Evolutionary conservation across 768 basidiomycete species (phyloP), one percentile per base, ranked within the genome.

Genomic region (Clitopilus passeckerianus): DNA sequence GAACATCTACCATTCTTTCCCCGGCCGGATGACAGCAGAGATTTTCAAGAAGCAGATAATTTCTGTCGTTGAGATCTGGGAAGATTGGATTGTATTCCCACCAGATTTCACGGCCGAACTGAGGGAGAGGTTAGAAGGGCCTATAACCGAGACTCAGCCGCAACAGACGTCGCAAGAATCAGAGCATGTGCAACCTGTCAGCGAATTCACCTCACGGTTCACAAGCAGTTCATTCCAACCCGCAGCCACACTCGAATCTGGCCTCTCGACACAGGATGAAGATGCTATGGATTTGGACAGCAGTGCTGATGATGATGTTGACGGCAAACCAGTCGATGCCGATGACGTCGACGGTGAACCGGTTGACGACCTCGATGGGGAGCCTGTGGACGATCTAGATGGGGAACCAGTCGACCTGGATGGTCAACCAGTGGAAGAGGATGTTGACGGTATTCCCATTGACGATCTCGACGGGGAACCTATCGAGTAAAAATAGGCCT

Each of bases 11-110:
- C 90, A 94, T 62, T 95, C 95, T 7, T 98, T 98, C 70, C 93
- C 95, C 1, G 96, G 96, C 1, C 82, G 93, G 54, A 95, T 99
- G 70, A 96, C 95, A 1, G 96, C 96, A 12, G 95, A 98, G 64
- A 88, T 90, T 1, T 99, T 98, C 81, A 95, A 91, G 76, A 89
- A 89, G 64, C 93, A 98, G 72, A 93, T 98, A 60, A 86, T 85
- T 5, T 77, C 86, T 7, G 86, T 98, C 16, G 81, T 98, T 5
- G 95, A 98, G 67, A 89, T 98, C 30, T 98, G 97, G 95, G 97
- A 98, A 68, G 90, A 97, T 70, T 96, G 95, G 95, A 95, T 98
- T 59, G 91, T 98, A 33, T 98, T 98, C 69, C 81, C 92, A 56
- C 90, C 89, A 1, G 91, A 95, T 57, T 91, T 90, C 66, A 95